phyloP scores from a whole-genome alignment of 306 rosid species.

The Luffa aegyptiaca region DNA sequence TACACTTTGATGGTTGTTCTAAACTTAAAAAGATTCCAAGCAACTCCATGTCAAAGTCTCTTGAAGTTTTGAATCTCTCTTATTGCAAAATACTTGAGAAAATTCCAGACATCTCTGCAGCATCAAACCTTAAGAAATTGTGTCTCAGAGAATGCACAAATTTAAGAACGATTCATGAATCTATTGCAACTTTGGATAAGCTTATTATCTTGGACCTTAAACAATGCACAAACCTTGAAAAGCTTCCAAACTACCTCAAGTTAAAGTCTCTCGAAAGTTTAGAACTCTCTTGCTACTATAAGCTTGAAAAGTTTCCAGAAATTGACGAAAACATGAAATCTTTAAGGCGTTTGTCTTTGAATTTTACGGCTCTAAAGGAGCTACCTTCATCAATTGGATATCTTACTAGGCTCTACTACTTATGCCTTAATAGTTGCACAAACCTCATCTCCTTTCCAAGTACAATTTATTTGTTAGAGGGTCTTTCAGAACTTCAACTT shows the following conservation, averaged over 20 bases:
- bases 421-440: background rate
- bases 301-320: background rate
- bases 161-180: background rate
- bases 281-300: background rate
- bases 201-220: background rate
- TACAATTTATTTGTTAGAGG: background rate
- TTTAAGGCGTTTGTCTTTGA: fast-evolving
- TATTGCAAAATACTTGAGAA: background rate
- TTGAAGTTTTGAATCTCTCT: background rate
- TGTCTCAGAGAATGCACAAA: background rate
- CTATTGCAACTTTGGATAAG: background rate
- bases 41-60: background rate
- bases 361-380: background rate
- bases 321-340: background rate
- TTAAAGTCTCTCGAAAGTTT: background rate
- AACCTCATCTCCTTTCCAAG: background rate
- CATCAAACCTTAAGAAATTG: background rate
- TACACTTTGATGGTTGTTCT: background rate
- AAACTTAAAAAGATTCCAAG: background rate
- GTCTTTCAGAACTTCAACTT: background rate
- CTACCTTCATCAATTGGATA: background rate
- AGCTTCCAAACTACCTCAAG: background rate
- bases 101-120: background rate
- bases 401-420: fast-evolving
- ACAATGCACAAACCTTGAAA: background rate